Percentiles rank a stretch among this genome's conserved stretches.
Conservation (phyloP, 225 moss, liverwort and hornwort genomes). For the Antitrichia curtipendula region DNA sequence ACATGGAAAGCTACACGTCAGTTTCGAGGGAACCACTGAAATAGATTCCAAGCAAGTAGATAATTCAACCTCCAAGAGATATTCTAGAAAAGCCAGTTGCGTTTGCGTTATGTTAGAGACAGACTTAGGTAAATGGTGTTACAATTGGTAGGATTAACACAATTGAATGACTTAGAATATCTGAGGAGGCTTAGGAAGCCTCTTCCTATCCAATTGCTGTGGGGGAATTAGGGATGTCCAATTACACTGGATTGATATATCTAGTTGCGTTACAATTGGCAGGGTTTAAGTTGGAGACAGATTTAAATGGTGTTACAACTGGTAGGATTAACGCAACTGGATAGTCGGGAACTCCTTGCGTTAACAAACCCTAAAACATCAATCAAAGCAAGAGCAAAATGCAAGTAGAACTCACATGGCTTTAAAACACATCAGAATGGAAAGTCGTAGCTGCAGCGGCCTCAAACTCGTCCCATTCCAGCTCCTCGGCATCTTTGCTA, state of each 20-base stretch:
- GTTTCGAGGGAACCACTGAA: background rate
- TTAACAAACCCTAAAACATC: background rate
- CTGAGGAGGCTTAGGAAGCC: background rate
- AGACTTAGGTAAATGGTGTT: background rate
- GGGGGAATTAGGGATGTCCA: background rate
- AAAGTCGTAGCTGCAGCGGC: slow-evolving; percentile 18
- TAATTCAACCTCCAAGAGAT: background rate
- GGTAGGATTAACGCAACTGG: background rate
- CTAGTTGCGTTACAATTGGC: background rate
- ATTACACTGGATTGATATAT: background rate
- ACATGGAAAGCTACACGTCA: background rate
- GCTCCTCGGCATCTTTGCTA: slow-evolving; percentile 8
- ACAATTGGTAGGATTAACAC: background rate
- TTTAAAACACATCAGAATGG: slow-evolving; percentile 28
- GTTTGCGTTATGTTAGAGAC: no score
- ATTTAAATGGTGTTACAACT: background rate
- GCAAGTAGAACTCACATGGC: background rate
- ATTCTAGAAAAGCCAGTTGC: background rate
- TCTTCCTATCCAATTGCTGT: background rate
- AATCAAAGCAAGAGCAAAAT: background rate
- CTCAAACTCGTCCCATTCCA: slow-evolving; percentile 46
- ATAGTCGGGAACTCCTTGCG: background rate
- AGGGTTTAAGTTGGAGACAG: no score
- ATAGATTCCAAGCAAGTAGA: background rate
- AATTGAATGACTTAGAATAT: background rate